phyloP scores from a whole-genome alignment of 208 protist genomes.

The Leishmania major region DNA sequence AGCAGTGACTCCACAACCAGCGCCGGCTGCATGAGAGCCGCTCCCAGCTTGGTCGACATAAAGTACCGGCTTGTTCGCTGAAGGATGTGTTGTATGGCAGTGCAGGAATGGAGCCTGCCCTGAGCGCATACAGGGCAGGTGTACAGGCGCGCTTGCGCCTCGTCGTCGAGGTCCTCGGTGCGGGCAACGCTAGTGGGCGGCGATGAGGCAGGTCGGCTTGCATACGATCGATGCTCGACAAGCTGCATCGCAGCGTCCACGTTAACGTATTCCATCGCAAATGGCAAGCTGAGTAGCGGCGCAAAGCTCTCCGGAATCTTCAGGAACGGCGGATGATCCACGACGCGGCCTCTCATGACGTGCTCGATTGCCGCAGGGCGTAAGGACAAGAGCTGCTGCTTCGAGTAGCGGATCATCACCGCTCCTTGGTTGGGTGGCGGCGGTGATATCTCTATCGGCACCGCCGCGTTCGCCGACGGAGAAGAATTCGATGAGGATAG shows the following conservation, averaged over 20 bases:
- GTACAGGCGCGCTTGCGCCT: constrained; percentile 22
- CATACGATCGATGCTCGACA: constrained; percentile 26
- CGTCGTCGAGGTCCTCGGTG: not conserved
- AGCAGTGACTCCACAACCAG: constrained; percentile 73
- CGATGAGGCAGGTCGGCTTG: not conserved
- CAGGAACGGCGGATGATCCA: constrained; percentile 48
- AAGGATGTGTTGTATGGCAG: constrained; percentile 33
- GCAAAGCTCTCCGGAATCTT: constrained; percentile 49
- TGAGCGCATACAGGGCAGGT: constrained; percentile 38
- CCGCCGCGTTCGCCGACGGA: not conserved
- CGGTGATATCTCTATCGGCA: not conserved
- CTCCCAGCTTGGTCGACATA: constrained; percentile 42
- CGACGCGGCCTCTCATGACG: constrained; percentile 32
- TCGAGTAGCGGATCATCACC: constrained; percentile 31
- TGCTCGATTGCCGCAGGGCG: constrained; percentile 30
- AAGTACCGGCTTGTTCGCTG: constrained; percentile 33
- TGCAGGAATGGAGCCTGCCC: constrained; percentile 48
- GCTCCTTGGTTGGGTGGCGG: not conserved
- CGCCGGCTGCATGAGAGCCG: constrained; percentile 63
- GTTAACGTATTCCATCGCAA: constrained; percentile 57
- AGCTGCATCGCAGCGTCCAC: constrained; percentile 46
- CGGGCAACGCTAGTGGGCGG: too few relatives aligned
- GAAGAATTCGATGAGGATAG: not conserved
- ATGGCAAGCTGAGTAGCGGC: constrained; percentile 34
- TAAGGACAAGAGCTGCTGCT: constrained; percentile 38